Percentiles rank a stretch among this genome's conserved stretches.
Evolutionary conservation across 768 basidiomycete species (phyloP).

Genomic region (Mycena latifolia): DNA sequence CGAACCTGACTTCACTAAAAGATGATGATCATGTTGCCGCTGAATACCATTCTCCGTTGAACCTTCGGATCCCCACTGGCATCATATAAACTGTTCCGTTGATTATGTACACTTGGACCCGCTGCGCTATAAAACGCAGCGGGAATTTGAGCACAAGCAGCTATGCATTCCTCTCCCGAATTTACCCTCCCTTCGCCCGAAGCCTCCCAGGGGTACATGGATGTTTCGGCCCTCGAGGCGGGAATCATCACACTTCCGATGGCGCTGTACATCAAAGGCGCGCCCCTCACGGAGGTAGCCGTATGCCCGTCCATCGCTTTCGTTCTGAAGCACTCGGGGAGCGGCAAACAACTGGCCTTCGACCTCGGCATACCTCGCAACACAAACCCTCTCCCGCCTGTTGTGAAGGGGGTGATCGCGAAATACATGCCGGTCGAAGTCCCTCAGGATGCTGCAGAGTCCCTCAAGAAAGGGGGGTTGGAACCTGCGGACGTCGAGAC

Average conservation of each 20-base stretch:
- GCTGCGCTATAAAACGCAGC: too few species aligned
- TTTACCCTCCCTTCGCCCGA: conserved; percentile 51
- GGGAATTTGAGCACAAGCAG: too few species aligned
- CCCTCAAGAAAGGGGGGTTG: conserved; percentile 61
- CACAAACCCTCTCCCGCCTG: conserved; percentile 54
- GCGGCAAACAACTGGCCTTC: conserved; percentile 56
- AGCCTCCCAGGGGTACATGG: conserved; percentile 60
- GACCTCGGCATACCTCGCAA: conserved; percentile 69
- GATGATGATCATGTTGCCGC: too few species aligned
- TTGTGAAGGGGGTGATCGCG: conserved; percentile 35
- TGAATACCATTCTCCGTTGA: too few species aligned
- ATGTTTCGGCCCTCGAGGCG: conserved; percentile 68
- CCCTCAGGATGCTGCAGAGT: conserved; percentile 57
- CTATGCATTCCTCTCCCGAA: not conserved
- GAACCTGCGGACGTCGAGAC: conserved; percentile 56
- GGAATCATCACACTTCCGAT: conserved; percentile 56
- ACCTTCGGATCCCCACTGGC: too few species aligned
- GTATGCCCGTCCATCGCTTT: conserved; percentile 63
- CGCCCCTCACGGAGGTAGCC: conserved; percentile 41
- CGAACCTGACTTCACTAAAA: too few species aligned
- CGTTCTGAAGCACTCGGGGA: conserved; percentile 60
- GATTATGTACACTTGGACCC: too few species aligned
- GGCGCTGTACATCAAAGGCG: conserved; percentile 47
- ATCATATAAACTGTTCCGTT: too few species aligned
- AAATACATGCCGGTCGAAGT: conserved; percentile 31